Evolutionary conservation across 176 grass and related monocot species (phyloP), one percentile per base, ranked within the genome.

Genomic region (Cenchrus purpureus): DNA sequence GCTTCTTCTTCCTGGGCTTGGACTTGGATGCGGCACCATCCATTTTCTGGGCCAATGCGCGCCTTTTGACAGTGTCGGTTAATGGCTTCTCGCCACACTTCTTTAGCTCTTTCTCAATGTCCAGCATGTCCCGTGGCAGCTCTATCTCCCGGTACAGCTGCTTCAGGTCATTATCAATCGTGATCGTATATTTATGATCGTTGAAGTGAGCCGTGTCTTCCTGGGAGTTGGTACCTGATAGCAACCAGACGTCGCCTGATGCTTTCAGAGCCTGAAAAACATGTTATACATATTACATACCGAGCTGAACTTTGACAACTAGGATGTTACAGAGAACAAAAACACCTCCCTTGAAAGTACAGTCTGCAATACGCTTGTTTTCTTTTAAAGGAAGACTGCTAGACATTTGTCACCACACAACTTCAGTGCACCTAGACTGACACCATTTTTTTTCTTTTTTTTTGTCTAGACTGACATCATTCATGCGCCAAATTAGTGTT

Each of bases 71-170:
- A 0, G 86, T 92, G 59, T 97, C 87, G 3, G 95, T 97, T 12
- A 66, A 84, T 13, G 95, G 88, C 49, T 94, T 94, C 55, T 92
- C 80, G 11, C 88, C 92, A 17, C 79, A 91, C 90, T 94, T 97
- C 51, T 88, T 80, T 28, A 97, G 80, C 55, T 97, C 95, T 65
- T 92, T 97, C 84, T 94, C 94, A 10, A 94, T 65, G 77, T 97
- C 92, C 8, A 97, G 79, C 80, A 94, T 92, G 83, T 97, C 95
- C 6, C 90, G 86, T 1, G 88, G 92, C 25, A 97, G 82, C 69
- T 94, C 78, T 6, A 84, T 89, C 20, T 71, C 53, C 17, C 50
- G 60, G 76, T 73, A 94, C 1, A 85, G 68, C 28, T 83, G 46
- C 83, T 94, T 94, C 66, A 94, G 10, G 58, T 94, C 95, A 48